Percentiles rank a stretch among this genome's conserved stretches.
phyloP scores from a whole-genome alignment of 345 rosid species.

The Turritis glabra region DNA sequence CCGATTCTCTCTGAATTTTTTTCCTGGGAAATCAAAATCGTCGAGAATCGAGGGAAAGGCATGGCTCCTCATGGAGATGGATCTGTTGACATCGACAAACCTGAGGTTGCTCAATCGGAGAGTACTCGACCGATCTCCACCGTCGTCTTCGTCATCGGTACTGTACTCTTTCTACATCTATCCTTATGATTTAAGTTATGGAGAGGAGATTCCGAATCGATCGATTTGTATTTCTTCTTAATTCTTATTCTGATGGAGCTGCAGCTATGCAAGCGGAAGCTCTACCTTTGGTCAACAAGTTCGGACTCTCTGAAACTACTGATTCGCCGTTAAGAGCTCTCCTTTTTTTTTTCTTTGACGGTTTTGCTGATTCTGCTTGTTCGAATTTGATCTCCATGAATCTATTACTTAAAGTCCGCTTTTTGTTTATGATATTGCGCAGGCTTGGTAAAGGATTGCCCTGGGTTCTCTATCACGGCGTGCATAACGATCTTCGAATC shows the following conservation, averaged over 20 bases:
- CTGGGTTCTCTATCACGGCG: slow-evolving; percentile 80
- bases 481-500: slow-evolving; percentile 62
- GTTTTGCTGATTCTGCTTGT: neutral
- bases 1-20: slow-evolving; percentile 15
- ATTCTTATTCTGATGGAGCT: neutral
- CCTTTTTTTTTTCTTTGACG: neutral
- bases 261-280: slow-evolving; percentile 98
- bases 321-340: slow-evolving; percentile 45
- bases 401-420: neutral
- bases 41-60: neutral
- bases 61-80: slow-evolving; percentile 66
- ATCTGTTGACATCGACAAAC: slow-evolving; percentile 44
- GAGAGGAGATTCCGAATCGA: neutral
- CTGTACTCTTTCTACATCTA: slow-evolving; percentile 4
- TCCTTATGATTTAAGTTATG: too few relatives aligned
- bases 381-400: neutral
- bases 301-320: slow-evolving; percentile 60
- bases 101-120: slow-evolving; percentile 35
- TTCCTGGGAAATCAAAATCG: slow-evolving; percentile 15
- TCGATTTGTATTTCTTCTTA: neutral
- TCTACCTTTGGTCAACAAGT: slow-evolving; percentile 73
- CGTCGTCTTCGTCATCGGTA: slow-evolving; percentile 79
- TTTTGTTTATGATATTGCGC: slow-evolving; percentile 7
- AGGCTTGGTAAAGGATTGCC: slow-evolving; percentile 87
- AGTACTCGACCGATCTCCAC: slow-evolving; percentile 51